These are phyloP conservation scores for Alternaria tenuissima DNA, from an alignment of 2,329 filamentous ascomycete species.

Conservation along the genomic window DNA sequence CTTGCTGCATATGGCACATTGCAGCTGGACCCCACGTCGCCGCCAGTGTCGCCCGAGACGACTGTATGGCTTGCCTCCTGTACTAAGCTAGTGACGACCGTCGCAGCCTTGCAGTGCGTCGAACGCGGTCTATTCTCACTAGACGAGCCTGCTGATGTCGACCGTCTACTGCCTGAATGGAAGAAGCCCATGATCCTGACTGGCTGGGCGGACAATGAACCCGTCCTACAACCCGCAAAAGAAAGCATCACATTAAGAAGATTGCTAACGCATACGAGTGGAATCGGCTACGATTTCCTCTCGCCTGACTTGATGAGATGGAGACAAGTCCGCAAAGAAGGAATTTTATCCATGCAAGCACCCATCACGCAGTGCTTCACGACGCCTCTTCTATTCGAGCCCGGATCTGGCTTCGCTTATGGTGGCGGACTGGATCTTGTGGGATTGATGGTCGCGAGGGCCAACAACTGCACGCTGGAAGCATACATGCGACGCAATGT, in stretches of 20 bases:
- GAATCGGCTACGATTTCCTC: conserved; percentile 34
- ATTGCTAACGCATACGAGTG: conserved; percentile 40
- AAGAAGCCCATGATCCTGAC: conserved; percentile 29
- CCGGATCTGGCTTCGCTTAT: conserved; percentile 32
- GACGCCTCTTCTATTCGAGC: conserved; percentile 38
- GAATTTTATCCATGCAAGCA: conserved; percentile 12
- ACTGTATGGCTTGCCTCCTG: conserved; percentile 46
- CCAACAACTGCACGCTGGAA: conserved; percentile 29
- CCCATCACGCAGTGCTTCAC: conserved; percentile 21
- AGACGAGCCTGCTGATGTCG: conserved; percentile 31
- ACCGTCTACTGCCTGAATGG: conserved; percentile 38
- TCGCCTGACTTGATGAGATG: conserved; percentile 24
- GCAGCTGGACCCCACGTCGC: conserved; percentile 22
- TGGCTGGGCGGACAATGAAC: conserved; percentile 21
- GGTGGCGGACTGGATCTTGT: conserved; percentile 34
- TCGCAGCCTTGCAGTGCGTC: conserved; percentile 42
- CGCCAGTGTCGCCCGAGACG: conserved; percentile 26
- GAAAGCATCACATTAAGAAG: conserved; percentile 29
- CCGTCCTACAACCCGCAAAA: conserved; percentile 22
- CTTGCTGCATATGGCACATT: conserved; percentile 26
- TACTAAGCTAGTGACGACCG: conserved; percentile 37
- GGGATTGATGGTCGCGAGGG: conserved; percentile 35
- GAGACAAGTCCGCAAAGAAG: conserved; percentile 24
- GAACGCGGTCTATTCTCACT: conserved; percentile 38
- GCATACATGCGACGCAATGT: conserved; percentile 19